A percentile compares a stretch with the other conserved stretches of the same genome.
These are phyloP conservation scores for Scheffersomyces cryptocercus DNA, from an alignment of 1,139 yeast genomes.

Conservation along the genomic window DNA sequence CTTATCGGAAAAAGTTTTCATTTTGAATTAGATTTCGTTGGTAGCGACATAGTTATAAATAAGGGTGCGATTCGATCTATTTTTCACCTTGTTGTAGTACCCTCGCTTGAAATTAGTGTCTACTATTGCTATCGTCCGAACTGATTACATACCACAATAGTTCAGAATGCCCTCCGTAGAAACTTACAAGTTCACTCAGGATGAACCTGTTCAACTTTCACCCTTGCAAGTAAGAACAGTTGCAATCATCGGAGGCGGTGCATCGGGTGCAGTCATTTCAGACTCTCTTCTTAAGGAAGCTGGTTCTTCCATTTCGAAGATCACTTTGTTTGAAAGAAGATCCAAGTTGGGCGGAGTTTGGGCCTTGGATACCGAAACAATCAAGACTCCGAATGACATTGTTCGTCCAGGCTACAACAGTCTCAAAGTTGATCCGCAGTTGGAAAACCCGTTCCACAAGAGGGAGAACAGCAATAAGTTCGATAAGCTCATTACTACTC, in stretches of 20 bases:
- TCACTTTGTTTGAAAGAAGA: conserved; percentile 33
- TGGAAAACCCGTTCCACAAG: conserved; percentile 28
- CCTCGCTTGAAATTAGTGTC: no score
- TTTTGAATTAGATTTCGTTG: no score
- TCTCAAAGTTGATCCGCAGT: conserved; percentile 28
- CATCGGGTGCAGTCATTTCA: conserved; percentile 48
- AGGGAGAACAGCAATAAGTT: not conserved
- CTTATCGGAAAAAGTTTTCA: no score
- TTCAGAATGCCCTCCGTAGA: not conserved
- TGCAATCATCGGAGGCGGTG: conserved; percentile 57
- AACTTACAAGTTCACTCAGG: not conserved
- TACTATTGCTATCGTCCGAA: no score
- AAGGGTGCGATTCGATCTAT: no score
- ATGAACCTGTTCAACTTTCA: conserved; percentile 9
- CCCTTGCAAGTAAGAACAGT: conserved; percentile 23
- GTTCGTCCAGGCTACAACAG: conserved; percentile 23
- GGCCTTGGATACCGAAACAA: conserved; percentile 25
- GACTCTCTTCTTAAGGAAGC: conserved; percentile 38
- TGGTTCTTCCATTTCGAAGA: conserved; percentile 8
- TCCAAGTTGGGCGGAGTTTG: conserved; percentile 33
- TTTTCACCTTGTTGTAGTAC: no score
- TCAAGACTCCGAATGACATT: conserved; percentile 23
- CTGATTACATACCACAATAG: conserved; percentile 1
- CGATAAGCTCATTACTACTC: conserved; percentile 7
- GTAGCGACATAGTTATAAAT: no score